phyloP scores from a whole-genome alignment of 2,329 filamentous ascomycete species.

The Botrytis hyacinthi region DNA sequence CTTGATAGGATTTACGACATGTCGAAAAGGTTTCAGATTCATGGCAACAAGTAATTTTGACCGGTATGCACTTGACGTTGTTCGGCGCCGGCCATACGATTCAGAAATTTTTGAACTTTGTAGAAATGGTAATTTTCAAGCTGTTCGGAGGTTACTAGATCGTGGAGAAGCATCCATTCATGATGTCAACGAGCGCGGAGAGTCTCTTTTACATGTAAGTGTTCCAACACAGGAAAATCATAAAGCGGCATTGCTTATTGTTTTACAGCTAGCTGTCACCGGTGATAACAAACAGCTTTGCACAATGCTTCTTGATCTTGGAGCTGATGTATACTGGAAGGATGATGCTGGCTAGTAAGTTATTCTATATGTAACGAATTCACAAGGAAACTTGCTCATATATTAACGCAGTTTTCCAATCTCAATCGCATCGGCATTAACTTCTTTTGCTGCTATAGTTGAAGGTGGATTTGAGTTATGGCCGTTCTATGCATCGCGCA shows the following conservation, averaged over 20 bases:
- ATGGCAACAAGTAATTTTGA: background rate
- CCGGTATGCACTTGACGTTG: background rate
- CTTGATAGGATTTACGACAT: background rate
- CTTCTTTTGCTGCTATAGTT: background rate
- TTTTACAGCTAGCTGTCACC: background rate
- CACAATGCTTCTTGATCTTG: background rate
- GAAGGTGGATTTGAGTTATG: background rate
- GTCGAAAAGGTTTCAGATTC: background rate
- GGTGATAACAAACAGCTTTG: rapidly evolving
- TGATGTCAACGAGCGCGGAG: slow-evolving; percentile 1
- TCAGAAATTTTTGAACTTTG: slow-evolving; percentile 6
- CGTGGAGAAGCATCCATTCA: slow-evolving; percentile 20
- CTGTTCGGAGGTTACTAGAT: slow-evolving; percentile 16
- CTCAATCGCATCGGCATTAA: rapidly evolving
- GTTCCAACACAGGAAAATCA: background rate
- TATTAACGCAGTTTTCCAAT: background rate
- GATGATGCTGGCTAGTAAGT: rapidly evolving
- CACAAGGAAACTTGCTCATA: background rate
- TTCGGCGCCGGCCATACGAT: background rate
- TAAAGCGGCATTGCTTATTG: background rate
- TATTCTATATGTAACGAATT: background rate
- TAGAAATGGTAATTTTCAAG: background rate
- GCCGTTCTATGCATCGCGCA: rapidly evolving
- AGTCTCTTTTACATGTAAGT: slow-evolving; percentile 22
- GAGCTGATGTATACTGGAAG: background rate